Conservation (phyloP, 2,329 filamentous ascomycete species). For the Sporothrix protearum region DNA sequence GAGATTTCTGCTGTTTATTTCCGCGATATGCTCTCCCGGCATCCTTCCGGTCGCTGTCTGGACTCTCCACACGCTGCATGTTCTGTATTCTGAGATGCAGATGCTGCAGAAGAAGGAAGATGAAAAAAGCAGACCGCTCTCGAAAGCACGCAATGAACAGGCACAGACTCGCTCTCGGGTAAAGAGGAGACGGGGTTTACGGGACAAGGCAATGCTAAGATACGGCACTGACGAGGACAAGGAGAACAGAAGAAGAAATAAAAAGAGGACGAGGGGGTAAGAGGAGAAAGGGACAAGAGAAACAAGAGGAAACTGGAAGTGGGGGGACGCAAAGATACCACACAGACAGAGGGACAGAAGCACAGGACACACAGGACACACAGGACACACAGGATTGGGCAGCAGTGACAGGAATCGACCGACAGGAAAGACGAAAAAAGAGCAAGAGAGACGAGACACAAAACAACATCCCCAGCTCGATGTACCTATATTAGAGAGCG, state of each 20-base stretch:
- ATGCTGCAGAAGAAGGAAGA: background rate
- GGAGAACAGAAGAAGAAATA: constrained; percentile 5
- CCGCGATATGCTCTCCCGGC: background rate
- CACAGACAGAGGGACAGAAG: constrained; percentile 8
- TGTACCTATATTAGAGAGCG: constrained; percentile 10
- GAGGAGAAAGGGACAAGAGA: background rate
- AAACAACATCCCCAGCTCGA: background rate
- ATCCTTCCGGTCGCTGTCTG: background rate
- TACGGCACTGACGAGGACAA: background rate
- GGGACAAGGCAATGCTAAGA: constrained; percentile 10
- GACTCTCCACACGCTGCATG: constrained; percentile 3
- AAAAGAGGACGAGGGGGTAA: background rate
- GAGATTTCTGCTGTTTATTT: background rate
- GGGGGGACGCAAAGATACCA: background rate
- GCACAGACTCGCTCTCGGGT: constrained; percentile 11
- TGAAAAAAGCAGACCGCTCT: background rate
- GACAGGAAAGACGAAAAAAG: background rate
- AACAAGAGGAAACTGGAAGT: background rate
- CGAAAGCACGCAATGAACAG: background rate
- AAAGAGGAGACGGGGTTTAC: background rate
- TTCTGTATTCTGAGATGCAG: background rate
- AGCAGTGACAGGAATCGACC: background rate
- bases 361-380: background rate
- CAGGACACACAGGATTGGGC: too few relatives aligned
- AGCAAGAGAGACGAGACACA: background rate